phyloP scores from a whole-genome alignment of 108 stramenopile species.

The Asterionellopsis glacialis region DNA sequence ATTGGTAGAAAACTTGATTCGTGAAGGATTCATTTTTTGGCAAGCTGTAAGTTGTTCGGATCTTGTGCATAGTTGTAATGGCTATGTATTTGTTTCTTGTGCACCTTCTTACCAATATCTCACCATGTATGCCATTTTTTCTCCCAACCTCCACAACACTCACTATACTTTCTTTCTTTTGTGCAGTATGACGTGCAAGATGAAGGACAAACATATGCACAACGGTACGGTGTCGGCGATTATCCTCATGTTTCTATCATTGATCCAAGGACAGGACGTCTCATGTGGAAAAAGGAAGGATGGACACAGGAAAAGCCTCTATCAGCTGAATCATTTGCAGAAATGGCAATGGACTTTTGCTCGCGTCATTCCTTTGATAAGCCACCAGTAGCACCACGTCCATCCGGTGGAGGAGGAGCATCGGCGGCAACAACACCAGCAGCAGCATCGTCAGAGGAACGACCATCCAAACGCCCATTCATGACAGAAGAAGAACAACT shows the following conservation, averaged over 20 bases:
- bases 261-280: conserved; percentile 87
- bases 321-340: conserved; percentile 74
- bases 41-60: conserved; percentile 78
- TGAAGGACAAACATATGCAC: conserved; percentile 71
- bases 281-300: conserved; percentile 84
- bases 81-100: neutral
- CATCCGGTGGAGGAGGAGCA: conserved; percentile 16
- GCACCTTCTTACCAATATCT: neutral
- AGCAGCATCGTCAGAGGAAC: conserved; percentile 26
- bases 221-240: conserved; percentile 78
- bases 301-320: conserved; percentile 85
- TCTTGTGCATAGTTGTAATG: too few relatives aligned
- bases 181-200: conserved; percentile 36
- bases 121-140: neutral
- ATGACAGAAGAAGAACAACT: conserved; percentile 84
- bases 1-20: conserved; percentile 88
- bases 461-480: neutral
- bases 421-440: conserved; percentile 8
- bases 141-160: neutral
- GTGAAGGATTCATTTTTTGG: conserved; percentile 94
- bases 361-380: conserved; percentile 82
- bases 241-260: conserved; percentile 89
- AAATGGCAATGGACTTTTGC: conserved; percentile 86
- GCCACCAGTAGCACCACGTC: conserved; percentile 54
- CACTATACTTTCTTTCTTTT: neutral